Percentiles rank a stretch among this genome's conserved stretches.
These are phyloP conservation scores for Globisporangium heterothallicum DNA, from an alignment of 352 stramenopile species.

Conservation along the genomic window DNA sequence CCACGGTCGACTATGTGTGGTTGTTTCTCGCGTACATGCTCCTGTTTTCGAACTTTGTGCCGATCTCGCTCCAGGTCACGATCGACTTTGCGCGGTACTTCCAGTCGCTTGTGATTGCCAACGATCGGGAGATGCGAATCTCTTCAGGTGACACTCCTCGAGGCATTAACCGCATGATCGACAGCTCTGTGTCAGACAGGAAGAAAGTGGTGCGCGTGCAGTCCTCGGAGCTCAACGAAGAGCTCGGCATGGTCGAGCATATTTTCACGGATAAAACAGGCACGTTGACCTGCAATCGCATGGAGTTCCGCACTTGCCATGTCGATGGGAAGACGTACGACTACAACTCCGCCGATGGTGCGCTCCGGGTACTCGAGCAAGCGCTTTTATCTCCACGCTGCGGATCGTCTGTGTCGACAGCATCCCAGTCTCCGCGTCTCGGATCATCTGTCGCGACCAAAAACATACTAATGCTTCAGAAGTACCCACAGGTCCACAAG, in stretches of 20 bases:
- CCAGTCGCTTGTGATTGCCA: slow-evolving; percentile 65
- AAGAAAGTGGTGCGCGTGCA: slow-evolving; percentile 59
- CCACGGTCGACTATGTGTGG: slow-evolving; percentile 34
- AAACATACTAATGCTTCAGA: slow-evolving; percentile 5
- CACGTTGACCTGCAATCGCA: slow-evolving; percentile 90
- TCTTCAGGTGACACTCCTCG: not conserved
- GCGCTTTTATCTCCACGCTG: not conserved
- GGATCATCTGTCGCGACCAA: not conserved
- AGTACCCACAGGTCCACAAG: slow-evolving; percentile 20
- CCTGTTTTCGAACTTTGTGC: slow-evolving; percentile 91
- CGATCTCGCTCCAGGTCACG: slow-evolving; percentile 89
- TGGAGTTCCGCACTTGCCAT: slow-evolving; percentile 92
- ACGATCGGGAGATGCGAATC: slow-evolving; percentile 67
- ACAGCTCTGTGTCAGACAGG: slow-evolving; percentile 16
- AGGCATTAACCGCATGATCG: not conserved
- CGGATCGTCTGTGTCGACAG: not conserved
- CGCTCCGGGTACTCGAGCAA: slow-evolving; percentile 21
- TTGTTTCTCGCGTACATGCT: slow-evolving; percentile 85
- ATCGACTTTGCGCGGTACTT: slow-evolving; percentile 85
- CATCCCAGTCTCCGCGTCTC: not conserved
- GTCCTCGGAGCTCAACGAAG: slow-evolving; percentile 86
- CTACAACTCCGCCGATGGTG: slow-evolving; percentile 25
- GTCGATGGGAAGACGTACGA: slow-evolving; percentile 72
- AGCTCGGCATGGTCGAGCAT: slow-evolving; percentile 93
- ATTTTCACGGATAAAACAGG: slow-evolving; percentile 96